Evolutionary conservation across 805 yeast species (phyloP).

Genomic region (Sungouiozyma intestinalis): DNA sequence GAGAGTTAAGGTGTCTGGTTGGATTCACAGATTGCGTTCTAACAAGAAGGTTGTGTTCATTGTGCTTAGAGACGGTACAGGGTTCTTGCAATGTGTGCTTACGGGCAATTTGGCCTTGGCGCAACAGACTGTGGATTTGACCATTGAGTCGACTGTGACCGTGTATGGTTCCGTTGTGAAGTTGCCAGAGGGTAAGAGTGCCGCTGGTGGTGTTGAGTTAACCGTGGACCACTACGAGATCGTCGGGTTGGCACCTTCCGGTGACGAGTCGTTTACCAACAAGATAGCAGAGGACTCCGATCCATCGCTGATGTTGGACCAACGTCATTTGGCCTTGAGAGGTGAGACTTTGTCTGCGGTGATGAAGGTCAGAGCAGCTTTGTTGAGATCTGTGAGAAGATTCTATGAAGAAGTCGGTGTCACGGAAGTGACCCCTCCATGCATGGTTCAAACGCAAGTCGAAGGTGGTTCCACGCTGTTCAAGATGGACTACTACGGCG

Average conservation of each 20-base stretch:
- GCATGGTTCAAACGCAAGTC: conserved; percentile 99
- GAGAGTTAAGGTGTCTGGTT: conserved; percentile 78
- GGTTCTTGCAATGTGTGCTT: conserved; percentile 77
- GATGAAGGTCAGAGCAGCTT: conserved; percentile 85
- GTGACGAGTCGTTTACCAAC: conserved; percentile 92
- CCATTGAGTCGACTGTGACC: conserved; percentile 77
- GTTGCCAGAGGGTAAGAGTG: conserved; percentile 91
- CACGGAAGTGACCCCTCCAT: conserved; percentile 94
- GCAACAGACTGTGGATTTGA: conserved; percentile 69
- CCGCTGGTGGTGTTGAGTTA: conserved; percentile 96
- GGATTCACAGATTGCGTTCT: conserved; percentile 90
- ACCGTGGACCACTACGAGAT: conserved; percentile 82
- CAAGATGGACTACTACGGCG: conserved; percentile 88
- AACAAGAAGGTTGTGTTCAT: conserved; percentile 90
- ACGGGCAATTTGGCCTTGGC: conserved; percentile 90
- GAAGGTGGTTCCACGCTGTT: conserved; percentile 98
- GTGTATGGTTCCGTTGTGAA: conserved; percentile 72
- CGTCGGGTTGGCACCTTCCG: conserved; percentile 90
- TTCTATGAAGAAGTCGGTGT: conserved; percentile 65
- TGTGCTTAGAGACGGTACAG: conserved; percentile 92
- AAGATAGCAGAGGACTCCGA: conserved; percentile 89
- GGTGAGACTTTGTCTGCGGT: conserved; percentile 91
- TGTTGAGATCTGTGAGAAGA: conserved; percentile 63
- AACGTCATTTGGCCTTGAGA: conserved; percentile 90
- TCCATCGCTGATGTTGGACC: conserved; percentile 84